These are phyloP conservation scores for Citrullus mucosospermus DNA, from an alignment of 306 rosid genomes.

Conservation along the genomic window DNA sequence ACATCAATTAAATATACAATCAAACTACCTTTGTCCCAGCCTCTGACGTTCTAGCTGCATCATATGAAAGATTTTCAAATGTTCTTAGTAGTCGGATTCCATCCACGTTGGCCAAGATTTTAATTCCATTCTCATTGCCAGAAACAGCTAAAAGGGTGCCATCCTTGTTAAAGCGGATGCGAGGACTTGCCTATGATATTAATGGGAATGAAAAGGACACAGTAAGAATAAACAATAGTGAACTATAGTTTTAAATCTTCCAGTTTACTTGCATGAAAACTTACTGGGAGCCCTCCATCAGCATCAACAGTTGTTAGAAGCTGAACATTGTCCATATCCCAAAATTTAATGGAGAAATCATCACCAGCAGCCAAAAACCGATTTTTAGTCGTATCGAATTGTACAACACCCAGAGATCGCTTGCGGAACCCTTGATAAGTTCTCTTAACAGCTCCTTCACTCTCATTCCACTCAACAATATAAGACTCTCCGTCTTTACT, in stretches of 20 bases:
- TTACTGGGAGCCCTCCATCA: conserved; percentile 92
- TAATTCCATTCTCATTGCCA: conserved; percentile 79
- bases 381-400: conserved; percentile 84
- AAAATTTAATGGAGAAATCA: conserved; percentile 87
- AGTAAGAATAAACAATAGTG: conserved; percentile 7
- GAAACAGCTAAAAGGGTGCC: conserved; percentile 90
- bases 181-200: conserved; percentile 75
- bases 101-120: conserved; percentile 66
- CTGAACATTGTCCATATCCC: conserved; percentile 93
- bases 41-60: conserved; percentile 68
- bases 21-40: conserved; percentile 66
- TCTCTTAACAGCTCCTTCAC: conserved; percentile 88
- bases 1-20: conserved; percentile 2
- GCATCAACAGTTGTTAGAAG: conserved; percentile 76
- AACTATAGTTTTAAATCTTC: neutral
- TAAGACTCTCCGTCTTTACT: conserved; percentile 86
- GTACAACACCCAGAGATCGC: conserved; percentile 77
- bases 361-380: conserved; percentile 90
- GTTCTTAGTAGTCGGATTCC: conserved; percentile 51
- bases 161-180: conserved; percentile 93
- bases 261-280: conserved; percentile 21
- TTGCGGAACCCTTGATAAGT: conserved; percentile 91
- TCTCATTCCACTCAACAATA: conserved; percentile 96
- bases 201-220: conserved; percentile 6
- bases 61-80: conserved; percentile 62